phyloP scores from a whole-genome alignment of 768 basidiomycete genomes.

The Solioccasus polychromus region DNA sequence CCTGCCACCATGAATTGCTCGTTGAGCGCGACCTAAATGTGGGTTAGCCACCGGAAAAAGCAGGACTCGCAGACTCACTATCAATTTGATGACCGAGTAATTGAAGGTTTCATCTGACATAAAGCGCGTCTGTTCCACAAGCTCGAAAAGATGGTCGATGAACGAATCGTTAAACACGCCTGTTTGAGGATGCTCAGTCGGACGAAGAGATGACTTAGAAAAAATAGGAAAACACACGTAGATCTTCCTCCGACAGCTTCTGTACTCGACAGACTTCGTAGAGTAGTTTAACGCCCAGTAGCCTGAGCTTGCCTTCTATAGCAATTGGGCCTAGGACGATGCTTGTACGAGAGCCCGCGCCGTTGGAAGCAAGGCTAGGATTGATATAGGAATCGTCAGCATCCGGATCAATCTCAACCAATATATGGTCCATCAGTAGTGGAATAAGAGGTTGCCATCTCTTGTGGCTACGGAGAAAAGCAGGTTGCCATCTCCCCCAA shows the following conservation, averaged over 20 bases:
- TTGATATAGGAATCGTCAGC: constrained; percentile 58
- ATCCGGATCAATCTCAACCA: constrained; percentile 78
- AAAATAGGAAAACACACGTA: constrained; percentile 51
- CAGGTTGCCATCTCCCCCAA: constrained; percentile 65
- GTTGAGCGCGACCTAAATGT: constrained; percentile 80
- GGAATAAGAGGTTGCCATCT: constrained; percentile 84
- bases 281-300: constrained; percentile 68
- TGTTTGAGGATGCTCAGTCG: constrained; percentile 29
- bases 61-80: constrained; percentile 50
- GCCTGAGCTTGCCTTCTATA: constrained; percentile 80
- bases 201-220: neutral
- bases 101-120: constrained; percentile 92
- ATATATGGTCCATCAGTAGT: constrained; percentile 78
- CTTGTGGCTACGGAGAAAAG: constrained; percentile 75
- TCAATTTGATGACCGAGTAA: constrained; percentile 91
- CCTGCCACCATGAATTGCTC: constrained; percentile 98
- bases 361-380: constrained; percentile 30
- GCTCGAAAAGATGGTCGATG: constrained; percentile 85
- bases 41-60: constrained; percentile 6
- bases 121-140: constrained; percentile 88
- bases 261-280: constrained; percentile 95
- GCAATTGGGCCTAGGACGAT: constrained; percentile 50
- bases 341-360: constrained; percentile 34
- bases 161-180: constrained; percentile 80
- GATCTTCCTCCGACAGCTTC: constrained; percentile 70